These are phyloP conservation scores for Colletotrichum sp. DNA, from an alignment of 2,329 filamentous ascomycete species.

Conservation along the genomic window DNA sequence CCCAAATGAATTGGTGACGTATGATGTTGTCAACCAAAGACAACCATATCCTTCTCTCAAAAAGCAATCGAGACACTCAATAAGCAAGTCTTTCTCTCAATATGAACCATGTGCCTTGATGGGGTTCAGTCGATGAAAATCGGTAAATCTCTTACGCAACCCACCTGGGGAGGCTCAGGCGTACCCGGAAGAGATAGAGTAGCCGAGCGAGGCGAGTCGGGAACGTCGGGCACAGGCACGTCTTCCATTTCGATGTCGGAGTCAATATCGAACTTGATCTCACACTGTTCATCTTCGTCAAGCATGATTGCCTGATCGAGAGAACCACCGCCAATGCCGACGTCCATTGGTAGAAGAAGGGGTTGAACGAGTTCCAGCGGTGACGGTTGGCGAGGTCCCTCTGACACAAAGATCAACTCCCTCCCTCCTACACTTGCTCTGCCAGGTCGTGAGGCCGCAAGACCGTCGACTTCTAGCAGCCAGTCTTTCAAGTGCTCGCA, in stretches of 20 bases:
- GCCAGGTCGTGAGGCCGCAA: not conserved
- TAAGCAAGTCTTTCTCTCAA: not conserved
- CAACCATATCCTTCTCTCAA: not conserved
- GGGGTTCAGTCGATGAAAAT: not conserved
- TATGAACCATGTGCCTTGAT: not conserved
- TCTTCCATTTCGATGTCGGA: slow-evolving; percentile 4
- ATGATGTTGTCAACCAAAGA: not conserved
- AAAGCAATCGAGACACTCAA: not conserved
- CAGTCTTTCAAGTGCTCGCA: slow-evolving; percentile 54
- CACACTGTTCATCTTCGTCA: not conserved
- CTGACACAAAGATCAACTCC: slow-evolving; percentile 9
- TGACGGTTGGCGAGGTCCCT: not conserved
- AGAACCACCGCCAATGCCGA: not conserved
- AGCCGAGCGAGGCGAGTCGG: not conserved
- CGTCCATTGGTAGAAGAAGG: not conserved
- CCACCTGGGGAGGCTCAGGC: not conserved
- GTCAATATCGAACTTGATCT: slow-evolving; percentile 7
- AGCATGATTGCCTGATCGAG: not conserved
- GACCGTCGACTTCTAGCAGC: slow-evolving; percentile 49
- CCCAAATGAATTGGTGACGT: not conserved
- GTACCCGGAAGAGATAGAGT: not conserved
- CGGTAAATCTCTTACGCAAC: not conserved
- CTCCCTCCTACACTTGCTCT: not conserved
- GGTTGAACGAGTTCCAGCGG: not conserved
- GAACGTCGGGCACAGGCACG: not conserved